These are phyloP conservation scores for Penicillium crystallinum DNA, from an alignment of 495 filamentous ascomycete genomes.

Conservation along the genomic window DNA sequence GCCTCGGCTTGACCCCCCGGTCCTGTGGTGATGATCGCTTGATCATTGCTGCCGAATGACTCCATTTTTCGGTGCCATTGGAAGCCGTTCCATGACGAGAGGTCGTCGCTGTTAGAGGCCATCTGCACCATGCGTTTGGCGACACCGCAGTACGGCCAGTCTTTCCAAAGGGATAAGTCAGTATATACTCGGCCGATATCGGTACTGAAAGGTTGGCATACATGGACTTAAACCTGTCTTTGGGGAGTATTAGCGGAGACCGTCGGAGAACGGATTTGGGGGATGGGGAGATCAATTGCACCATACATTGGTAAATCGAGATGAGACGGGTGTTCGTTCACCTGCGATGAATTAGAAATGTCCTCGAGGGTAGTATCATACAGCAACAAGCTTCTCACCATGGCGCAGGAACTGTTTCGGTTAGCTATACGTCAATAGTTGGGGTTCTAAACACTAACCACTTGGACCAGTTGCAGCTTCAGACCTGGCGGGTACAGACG, in stretches of 20 bases:
- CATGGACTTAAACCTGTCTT: slow-evolving; percentile 71
- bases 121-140: slow-evolving; percentile 67
- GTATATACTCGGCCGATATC: not conserved
- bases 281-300: not conserved
- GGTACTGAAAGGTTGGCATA: slow-evolving; percentile 27
- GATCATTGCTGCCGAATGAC: slow-evolving; percentile 68
- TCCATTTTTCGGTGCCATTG: slow-evolving; percentile 78
- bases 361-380: not conserved
- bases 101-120: slow-evolving; percentile 54
- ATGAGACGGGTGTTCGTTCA: slow-evolving; percentile 79
- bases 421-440: slow-evolving; percentile 12
- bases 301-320: slow-evolving; percentile 78
- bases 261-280: slow-evolving; percentile 4
- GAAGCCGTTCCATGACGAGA: slow-evolving; percentile 58
- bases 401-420: slow-evolving; percentile 67
- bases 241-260: slow-evolving; percentile 20
- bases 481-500: slow-evolving; percentile 74
- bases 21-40: slow-evolving; percentile 61
- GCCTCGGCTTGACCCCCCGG: slow-evolving; percentile 64
- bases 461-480: slow-evolving; percentile 82
- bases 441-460: slow-evolving; percentile 45
- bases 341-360: slow-evolving; percentile 33
- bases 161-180: slow-evolving; percentile 29
- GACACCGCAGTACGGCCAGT: slow-evolving; percentile 89
- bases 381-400: slow-evolving; percentile 43